These are phyloP conservation scores for Pseudopyricularia javanii DNA, from an alignment of 2,329 filamentous ascomycete genomes.

Conservation along the genomic window DNA sequence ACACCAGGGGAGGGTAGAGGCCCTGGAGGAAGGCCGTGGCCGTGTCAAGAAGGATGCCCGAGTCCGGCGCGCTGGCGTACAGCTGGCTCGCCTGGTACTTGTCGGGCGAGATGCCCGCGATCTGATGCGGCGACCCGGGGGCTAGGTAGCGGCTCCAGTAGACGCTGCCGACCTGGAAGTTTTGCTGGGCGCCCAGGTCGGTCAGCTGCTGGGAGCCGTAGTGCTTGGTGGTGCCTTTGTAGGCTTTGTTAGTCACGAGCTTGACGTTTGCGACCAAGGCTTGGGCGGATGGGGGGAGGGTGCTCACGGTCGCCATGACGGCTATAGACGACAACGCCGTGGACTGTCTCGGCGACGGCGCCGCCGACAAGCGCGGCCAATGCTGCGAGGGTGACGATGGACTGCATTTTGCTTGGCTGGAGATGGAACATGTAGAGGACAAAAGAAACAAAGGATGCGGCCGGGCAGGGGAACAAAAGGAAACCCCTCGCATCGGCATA, in stretches of 20 bases:
- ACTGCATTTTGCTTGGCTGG: background rate
- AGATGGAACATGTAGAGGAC: background rate
- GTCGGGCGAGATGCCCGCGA: slow-evolving; percentile 1
- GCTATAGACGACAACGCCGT: slow-evolving; percentile 1
- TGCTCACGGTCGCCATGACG: slow-evolving; percentile 1
- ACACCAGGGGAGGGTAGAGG: background rate
- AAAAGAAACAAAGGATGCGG: too few species aligned
- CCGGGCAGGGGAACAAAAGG: too few species aligned
- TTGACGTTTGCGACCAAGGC: background rate
- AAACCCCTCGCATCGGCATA: too few species aligned
- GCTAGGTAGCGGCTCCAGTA: slow-evolving; percentile 1
- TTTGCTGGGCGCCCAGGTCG: background rate
- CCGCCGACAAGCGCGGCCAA: slow-evolving; percentile 6
- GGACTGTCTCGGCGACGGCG: background rate
- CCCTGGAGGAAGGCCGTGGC: slow-evolving; percentile 1
- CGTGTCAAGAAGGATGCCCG: slow-evolving; percentile 1
- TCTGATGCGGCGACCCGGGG: background rate
- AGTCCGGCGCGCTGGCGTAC: slow-evolving; percentile 1
- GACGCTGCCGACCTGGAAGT: slow-evolving; percentile 3
- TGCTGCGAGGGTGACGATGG: slow-evolving; percentile 2
- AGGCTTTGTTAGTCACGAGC: background rate
- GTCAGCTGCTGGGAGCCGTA: background rate
- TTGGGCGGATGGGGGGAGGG: background rate
- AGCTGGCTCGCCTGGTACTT: background rate
- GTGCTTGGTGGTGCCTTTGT: slow-evolving; percentile 1